Percentiles rank a stretch among this genome's conserved stretches.
Evolutionary conservation across 257 asterid species (phyloP).

Genomic region (Euphrasia confusa): DNA sequence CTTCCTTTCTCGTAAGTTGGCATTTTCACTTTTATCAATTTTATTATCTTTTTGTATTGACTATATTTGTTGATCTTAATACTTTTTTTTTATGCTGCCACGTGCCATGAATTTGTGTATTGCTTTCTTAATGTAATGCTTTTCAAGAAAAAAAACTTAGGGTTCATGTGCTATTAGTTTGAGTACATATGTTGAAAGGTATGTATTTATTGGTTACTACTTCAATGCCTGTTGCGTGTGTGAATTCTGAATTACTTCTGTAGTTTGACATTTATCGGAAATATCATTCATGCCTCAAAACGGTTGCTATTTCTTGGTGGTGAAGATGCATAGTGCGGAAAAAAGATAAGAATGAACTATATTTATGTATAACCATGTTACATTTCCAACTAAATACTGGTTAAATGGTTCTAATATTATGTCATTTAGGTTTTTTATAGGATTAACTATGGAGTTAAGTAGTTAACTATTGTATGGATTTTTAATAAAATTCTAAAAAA

Average conservation of each 20-base stretch:
- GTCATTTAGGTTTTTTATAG: too few species aligned
- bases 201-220: not conserved
- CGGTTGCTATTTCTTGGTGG: not conserved
- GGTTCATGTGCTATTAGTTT: conserved; percentile 8
- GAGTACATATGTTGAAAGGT: not conserved
- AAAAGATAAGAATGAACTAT: not conserved
- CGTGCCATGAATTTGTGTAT: not conserved
- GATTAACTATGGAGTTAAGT: too few species aligned
- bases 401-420: too few species aligned
- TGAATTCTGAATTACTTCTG: conserved; percentile 9
- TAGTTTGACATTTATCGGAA: conserved; percentile 7
- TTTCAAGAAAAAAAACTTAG: not conserved
- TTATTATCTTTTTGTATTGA: conserved; percentile 10
- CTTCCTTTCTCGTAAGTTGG: conserved; percentile 80
- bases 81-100: not conserved
- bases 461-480: too few species aligned
- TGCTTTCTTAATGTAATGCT: conserved; percentile 10
- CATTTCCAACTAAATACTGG: too few species aligned
- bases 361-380: too few species aligned
- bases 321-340: conserved; percentile 5
- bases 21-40: conserved; percentile 17
- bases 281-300: conserved; percentile 6
- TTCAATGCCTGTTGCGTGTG: conserved; percentile 10
- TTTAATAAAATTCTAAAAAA: too few species aligned
- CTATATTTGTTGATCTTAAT: not conserved